Base-by-base conservation (phyloP, 257 asterid genomes). In the Vinca minor region DNA sequence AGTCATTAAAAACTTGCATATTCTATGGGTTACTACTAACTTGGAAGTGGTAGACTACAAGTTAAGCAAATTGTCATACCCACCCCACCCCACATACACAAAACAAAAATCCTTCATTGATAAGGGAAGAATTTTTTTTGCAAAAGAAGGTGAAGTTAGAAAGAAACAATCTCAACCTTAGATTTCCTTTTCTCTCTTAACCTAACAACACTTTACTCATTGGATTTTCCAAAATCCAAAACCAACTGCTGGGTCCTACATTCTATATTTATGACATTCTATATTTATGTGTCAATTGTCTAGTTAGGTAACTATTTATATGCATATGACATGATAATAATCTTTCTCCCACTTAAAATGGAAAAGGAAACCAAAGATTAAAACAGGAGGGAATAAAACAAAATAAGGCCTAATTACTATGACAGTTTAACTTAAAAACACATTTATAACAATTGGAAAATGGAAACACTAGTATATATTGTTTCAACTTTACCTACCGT, bases 21-120 rank as follows among this genome's bases (percentile, higher is more conserved):
- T 67, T 74, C 63, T 58, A 46, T 70, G 64, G 63, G 66, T 73
- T 77, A 46, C 14, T 38, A 4, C n/a, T n/a, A n/a, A n/a, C n/a
- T 65, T 70, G 71, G 79, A 76, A 73, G 75, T 63, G 83, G 74
- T 81, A 66, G 82, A 81, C 82, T 76, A 45, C 84, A 82, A 84
- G 88, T 77, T 78, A 86, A 82, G 91, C 76, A 76, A 86, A 73
- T 81, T 76, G 78, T 71, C n/a, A n/a, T n/a, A n/a, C n/a, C n/a
- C n/a, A n/a, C n/a, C n/a, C n/a, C n/a, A n/a, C 79, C 77, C 81
- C 70, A 76, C 73, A 66, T 2, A n/a, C n/a, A n/a, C 3, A 34
- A 46, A 65, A 76, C 79, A 63, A 44, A 67, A 61, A 66, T 34
- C 50, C 90, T 85, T 83, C 87, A 77, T 31, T 38, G 49, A 48